phyloP scores from a whole-genome alignment of 139 green algal genomes.

The Microglena sp. region DNA sequence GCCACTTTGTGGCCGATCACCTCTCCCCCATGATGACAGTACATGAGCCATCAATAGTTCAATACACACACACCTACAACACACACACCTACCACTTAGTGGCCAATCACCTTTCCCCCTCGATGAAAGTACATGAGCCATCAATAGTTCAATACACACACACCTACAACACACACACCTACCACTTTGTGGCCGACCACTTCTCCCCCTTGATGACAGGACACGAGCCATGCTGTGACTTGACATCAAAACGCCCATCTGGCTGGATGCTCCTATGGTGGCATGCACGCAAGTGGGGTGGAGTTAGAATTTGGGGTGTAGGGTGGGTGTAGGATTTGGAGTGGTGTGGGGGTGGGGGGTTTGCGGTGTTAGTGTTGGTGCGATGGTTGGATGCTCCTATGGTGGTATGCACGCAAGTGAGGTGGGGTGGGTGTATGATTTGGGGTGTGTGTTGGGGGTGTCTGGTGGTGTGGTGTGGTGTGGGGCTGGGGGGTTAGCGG shows the following conservation, averaged over 20 bases:
- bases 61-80: too few species aligned
- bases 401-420: too few species aligned
- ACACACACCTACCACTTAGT: neutral
- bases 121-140: neutral
- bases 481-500: too few species aligned
- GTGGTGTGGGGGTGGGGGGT: too few species aligned
- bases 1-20: neutral
- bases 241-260: slow-evolving; percentile 31
- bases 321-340: neutral
- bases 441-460: neutral
- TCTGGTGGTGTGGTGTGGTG: too few species aligned
- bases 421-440: neutral
- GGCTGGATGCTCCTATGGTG: slow-evolving; percentile 29
- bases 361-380: too few species aligned
- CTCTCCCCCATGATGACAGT: too few species aligned
- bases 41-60: neutral
- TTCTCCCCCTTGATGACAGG: slow-evolving; percentile 38
- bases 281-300: neutral
- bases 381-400: too few species aligned
- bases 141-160: slow-evolving; percentile 10
- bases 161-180: too few species aligned
- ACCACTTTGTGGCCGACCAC: slow-evolving; percentile 44
- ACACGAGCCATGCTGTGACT: slow-evolving; percentile 36
- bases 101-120: neutral
- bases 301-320: neutral